Evolutionary conservation across 2,329 filamentous ascomycete species (phyloP).

Genomic region (Daldinia sp.): DNA sequence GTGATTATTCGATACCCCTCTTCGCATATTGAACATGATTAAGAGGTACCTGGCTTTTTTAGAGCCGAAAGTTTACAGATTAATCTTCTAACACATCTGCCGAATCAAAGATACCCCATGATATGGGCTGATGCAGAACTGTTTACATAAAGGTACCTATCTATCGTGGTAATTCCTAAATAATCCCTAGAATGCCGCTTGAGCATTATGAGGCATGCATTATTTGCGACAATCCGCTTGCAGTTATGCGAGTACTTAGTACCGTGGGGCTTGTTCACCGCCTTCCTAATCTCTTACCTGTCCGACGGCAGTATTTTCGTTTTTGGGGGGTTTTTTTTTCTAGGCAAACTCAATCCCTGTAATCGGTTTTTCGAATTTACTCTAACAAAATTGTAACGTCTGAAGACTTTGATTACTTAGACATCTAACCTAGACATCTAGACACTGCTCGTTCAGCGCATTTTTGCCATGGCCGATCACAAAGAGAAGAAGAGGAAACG

Average conservation of each 20-base stretch:
- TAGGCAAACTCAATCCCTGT: conserved; percentile 12
- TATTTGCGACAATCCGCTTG: not conserved
- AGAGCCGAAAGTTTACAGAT: no score
- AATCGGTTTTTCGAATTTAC: not conserved
- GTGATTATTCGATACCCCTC: not conserved
- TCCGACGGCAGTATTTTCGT: conserved; percentile 40
- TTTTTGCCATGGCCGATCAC: conserved; percentile 50
- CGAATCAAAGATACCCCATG: no score
- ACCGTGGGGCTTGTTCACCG: conserved; percentile 41
- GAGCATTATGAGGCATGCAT: no score
- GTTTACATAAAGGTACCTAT: no score
- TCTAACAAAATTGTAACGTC: not conserved
- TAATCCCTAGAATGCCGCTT: no score
- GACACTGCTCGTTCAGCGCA: no score
- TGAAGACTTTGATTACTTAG: not conserved
- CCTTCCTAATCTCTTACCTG: conserved; percentile 35
- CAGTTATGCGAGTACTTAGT: not conserved
- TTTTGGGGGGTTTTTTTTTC: conserved; percentile 6
- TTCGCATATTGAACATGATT: not conserved
- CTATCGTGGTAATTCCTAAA: no score
- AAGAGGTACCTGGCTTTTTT: no score
- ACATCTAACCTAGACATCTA: no score
- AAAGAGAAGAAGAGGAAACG: conserved; percentile 64
- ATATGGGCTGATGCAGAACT: no score
- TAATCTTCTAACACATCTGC: no score